Conservation (phyloP, 768 basidiomycete genomes). For the Cystobasidium ongulense region DNA sequence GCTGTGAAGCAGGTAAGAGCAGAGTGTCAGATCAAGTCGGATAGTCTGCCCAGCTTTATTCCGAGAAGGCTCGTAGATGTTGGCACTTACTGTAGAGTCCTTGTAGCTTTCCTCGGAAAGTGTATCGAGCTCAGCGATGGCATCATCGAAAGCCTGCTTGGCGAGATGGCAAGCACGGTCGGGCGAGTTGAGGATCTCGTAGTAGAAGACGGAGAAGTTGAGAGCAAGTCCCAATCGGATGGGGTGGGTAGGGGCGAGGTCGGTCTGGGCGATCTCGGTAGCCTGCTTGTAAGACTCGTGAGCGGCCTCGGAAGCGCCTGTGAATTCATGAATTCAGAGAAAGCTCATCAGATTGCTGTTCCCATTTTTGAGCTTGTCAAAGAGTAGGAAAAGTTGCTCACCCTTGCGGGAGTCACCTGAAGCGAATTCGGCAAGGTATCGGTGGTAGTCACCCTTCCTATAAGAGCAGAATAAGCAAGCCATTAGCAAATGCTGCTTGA, state of each 20-base stretch:
- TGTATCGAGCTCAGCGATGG: slow-evolving; percentile 97
- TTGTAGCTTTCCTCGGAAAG: slow-evolving; percentile 98
- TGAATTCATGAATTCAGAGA: neutral
- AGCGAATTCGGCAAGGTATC: slow-evolving; percentile 96
- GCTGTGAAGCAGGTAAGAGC: neutral
- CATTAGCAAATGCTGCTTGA: neutral
- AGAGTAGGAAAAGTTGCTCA: slow-evolving; percentile 49
- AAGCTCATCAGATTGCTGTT: neutral
- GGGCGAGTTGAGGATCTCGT: slow-evolving; percentile 97
- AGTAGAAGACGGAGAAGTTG: slow-evolving; percentile 99
- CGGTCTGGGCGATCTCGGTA: slow-evolving; percentile 89
- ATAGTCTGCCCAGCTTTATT: neutral
- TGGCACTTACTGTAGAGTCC: slow-evolving; percentile 62
- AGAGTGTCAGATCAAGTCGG: neutral
- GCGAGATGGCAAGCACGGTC: slow-evolving; percentile 97
- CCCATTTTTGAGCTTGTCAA: neutral
- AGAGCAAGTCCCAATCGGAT: slow-evolving; percentile 96
- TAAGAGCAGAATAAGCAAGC: slow-evolving; percentile 37
- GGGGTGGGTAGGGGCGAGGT: slow-evolving; percentile 86
- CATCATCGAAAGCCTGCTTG: slow-evolving; percentile 98
- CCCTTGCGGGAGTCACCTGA: slow-evolving; percentile 88
- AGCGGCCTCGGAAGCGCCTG: slow-evolving; percentile 88
- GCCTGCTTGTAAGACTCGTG: slow-evolving; percentile 96
- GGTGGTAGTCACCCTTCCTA: slow-evolving; percentile 99
- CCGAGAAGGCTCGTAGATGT: slow-evolving; percentile 49